Percentiles rank a stretch among this genome's conserved stretches.
phyloP scores from a whole-genome alignment of 352 stramenopile species.

The Thalassiosira oceanica region DNA sequence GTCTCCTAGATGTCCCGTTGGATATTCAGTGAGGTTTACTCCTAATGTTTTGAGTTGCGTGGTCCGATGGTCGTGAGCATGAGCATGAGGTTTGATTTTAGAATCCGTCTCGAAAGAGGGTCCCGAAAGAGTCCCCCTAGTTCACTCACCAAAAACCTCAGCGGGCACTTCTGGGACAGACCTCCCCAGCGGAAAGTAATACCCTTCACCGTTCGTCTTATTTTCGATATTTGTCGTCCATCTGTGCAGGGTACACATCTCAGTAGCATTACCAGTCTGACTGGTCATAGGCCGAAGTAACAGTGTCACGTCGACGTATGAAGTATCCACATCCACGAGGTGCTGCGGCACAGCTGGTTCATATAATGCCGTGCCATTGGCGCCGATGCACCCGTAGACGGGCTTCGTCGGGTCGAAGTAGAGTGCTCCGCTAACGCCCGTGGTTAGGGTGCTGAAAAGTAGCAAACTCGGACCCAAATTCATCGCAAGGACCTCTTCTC shows the following conservation, averaged over 20 bases:
- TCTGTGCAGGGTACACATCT: slow-evolving; percentile 19
- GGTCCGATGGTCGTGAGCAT: too few species aligned
- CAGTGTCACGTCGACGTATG: slow-evolving; percentile 13
- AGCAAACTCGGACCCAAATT: too few species aligned
- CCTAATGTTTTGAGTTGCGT: too few species aligned
- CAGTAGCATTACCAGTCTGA: not conserved
- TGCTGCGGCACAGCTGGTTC: slow-evolving; percentile 4
- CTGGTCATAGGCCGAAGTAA: slow-evolving; percentile 14
- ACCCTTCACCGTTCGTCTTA: slow-evolving; percentile 7
- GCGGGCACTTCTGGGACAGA: slow-evolving; percentile 1
- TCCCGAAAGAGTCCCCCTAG: too few species aligned
- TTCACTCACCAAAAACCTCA: not conserved
- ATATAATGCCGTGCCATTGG: slow-evolving; percentile 1
- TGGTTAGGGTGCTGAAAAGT: too few species aligned
- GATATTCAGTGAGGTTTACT: too few species aligned
- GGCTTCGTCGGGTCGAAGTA: slow-evolving; percentile 25
- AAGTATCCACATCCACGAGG: slow-evolving; percentile 17
- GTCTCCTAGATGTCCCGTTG: slow-evolving; percentile 1
- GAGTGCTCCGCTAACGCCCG: slow-evolving; percentile 9
- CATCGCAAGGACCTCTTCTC: too few species aligned
- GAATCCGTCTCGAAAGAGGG: too few species aligned
- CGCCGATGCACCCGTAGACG: slow-evolving; percentile 6
- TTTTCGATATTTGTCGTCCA: slow-evolving; percentile 19
- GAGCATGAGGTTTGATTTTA: too few species aligned
- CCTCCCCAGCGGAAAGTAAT: slow-evolving; percentile 27